Percentiles rank a stretch among this genome's conserved stretches.
These are phyloP conservation scores for Magnolia officinalis DNA, from an alignment of 164 flowering plant species.

Conservation along the genomic window DNA sequence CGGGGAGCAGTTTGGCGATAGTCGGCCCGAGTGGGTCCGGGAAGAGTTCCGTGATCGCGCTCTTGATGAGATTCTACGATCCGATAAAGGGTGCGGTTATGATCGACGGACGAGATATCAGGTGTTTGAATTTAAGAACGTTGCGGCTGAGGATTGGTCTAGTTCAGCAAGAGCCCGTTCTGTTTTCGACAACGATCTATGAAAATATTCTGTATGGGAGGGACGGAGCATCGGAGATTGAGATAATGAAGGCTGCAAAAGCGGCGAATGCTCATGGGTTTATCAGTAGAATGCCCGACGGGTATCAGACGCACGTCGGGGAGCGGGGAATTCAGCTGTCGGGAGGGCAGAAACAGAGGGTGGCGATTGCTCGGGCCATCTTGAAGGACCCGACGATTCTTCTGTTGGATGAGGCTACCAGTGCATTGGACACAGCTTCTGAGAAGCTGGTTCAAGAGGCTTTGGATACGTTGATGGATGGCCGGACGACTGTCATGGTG, in stretches of 20 bases:
- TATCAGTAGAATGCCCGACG: slow-evolving; percentile 65
- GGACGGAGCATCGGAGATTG: slow-evolving; percentile 58
- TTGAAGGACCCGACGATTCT: slow-evolving; percentile 68
- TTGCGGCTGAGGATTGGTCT: slow-evolving; percentile 55
- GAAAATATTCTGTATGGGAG: slow-evolving; percentile 76
- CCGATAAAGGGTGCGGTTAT: slow-evolving; percentile 46
- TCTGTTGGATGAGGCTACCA: slow-evolving; percentile 82
- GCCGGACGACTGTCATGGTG: slow-evolving; percentile 72
- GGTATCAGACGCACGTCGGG: slow-evolving; percentile 78
- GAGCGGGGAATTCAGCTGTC: slow-evolving; percentile 87
- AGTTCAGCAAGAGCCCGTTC: slow-evolving; percentile 81
- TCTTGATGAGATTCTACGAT: slow-evolving; percentile 70
- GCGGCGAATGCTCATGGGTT: slow-evolving; percentile 79
- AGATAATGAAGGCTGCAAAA: slow-evolving; percentile 60
- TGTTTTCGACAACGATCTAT: slow-evolving; percentile 72
- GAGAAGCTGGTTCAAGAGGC: slow-evolving; percentile 85
- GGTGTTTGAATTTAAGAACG: slow-evolving; percentile 44
- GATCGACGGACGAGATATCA: slow-evolving; percentile 59
- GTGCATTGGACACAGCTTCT: slow-evolving; percentile 80
- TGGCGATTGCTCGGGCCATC: slow-evolving; percentile 82
- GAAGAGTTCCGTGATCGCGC: slow-evolving; percentile 61
- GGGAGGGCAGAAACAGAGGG: slow-evolving; percentile 89
- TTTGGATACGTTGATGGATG: slow-evolving; percentile 56
- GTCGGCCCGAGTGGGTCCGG: slow-evolving; percentile 91
- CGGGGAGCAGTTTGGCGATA: slow-evolving; percentile 72